phyloP scores from a whole-genome alignment of 495 filamentous ascomycete species.

The Hypoxylon perforatum region DNA sequence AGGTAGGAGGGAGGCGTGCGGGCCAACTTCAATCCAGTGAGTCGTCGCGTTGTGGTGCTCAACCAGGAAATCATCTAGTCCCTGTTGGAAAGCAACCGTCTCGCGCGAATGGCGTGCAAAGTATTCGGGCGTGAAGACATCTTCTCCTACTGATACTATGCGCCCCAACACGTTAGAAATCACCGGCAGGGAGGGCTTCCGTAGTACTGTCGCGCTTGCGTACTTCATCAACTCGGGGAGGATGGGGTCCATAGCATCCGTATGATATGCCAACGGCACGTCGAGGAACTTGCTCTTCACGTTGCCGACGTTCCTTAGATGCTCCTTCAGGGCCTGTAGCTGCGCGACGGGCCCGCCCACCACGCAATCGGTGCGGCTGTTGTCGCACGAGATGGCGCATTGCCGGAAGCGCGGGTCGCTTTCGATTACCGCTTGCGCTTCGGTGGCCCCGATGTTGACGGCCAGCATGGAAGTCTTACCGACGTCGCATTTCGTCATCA shows the following conservation, averaged over 20 bases:
- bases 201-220: conserved; percentile 1
- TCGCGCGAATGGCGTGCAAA: conserved; percentile 11
- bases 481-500: conserved; percentile 1
- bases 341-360: neutral
- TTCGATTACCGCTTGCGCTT: neutral
- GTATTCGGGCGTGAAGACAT: conserved; percentile 11
- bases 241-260: conserved; percentile 18
- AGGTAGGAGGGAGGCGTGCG: conserved; percentile 11
- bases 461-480: conserved; percentile 1
- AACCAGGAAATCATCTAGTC: conserved; percentile 5
- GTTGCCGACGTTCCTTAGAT: neutral
- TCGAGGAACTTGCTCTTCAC: conserved; percentile 19
- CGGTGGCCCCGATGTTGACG: neutral
- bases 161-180: conserved; percentile 2
- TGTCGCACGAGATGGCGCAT: neutral
- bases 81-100: conserved; percentile 17
- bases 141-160: neutral
- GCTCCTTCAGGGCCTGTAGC: neutral
- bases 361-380: conserved; percentile 2
- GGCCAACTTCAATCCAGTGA: conserved; percentile 1
- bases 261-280: conserved; percentile 15
- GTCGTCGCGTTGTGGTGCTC: neutral
- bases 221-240: conserved; percentile 10
- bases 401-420: neutral
- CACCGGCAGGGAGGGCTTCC: conserved; percentile 1